Evolutionary conservation across 805 yeast genomes (phyloP).

Genomic region (Candida sithepensis): DNA sequence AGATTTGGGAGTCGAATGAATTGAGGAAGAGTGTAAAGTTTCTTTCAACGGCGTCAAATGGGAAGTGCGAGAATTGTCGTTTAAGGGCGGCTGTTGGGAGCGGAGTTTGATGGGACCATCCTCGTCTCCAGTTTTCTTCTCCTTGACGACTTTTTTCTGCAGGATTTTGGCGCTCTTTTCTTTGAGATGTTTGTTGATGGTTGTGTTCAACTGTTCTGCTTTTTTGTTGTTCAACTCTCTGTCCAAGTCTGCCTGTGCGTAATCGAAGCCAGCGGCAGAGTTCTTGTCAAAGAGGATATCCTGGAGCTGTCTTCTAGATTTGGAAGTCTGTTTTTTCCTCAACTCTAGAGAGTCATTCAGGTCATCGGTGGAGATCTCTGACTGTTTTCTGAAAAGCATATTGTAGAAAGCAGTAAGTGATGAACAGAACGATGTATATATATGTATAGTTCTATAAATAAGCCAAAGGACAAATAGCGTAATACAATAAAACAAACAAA

Average conservation of each 20-base stretch:
- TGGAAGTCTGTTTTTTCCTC: conserved; percentile 12
- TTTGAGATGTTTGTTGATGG: conserved; percentile 15
- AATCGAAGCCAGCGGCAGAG: background rate
- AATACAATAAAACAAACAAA: too few relatives aligned
- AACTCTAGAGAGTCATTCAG: conserved; percentile 20
- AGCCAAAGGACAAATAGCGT: too few relatives aligned
- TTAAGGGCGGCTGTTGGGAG: background rate
- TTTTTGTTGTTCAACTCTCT: conserved; percentile 9
- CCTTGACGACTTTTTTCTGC: conserved; percentile 5
- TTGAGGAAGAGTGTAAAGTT: background rate
- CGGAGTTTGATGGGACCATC: conserved; percentile 1
- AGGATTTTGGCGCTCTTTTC: conserved; percentile 17
- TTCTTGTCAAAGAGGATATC: background rate
- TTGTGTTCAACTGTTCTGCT: conserved; percentile 14
- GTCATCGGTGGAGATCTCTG: too few relatives aligned
- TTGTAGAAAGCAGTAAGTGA: too few relatives aligned
- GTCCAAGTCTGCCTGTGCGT: conserved; percentile 6
- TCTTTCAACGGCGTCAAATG: background rate
- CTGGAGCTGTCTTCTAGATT: conserved; percentile 8
- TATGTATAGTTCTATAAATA: too few relatives aligned
- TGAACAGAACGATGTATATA: too few relatives aligned
- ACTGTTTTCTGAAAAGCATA: too few relatives aligned
- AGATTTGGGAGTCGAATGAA: too few relatives aligned
- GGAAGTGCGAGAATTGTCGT: background rate
- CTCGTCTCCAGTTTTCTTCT: conserved; percentile 4